Base-by-base conservation (phyloP, 139 green algal genomes). In the Chlamydomonas sphaeroides region DNA sequence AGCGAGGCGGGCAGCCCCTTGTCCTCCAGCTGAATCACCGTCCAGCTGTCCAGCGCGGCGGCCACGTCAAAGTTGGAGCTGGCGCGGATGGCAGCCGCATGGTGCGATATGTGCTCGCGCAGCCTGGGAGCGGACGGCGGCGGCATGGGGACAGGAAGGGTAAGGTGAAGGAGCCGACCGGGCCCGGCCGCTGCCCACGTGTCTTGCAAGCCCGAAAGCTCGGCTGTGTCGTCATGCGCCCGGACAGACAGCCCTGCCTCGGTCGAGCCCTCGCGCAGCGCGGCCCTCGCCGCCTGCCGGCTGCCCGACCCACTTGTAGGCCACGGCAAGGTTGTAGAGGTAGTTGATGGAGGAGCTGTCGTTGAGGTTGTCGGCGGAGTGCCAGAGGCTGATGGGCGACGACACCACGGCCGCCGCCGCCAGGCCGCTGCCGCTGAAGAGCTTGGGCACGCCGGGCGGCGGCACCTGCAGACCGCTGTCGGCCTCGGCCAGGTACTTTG, bases 401-500 rank as follows among this genome's bases (percentile, higher is more conserved):
- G 69, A 89, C 41, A 94, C 87, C 48, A 91, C 78, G 2, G 88
- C 91, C 20, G 90, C 89, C 3, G 80, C 90, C 28, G 83, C 74
- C 36, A 95, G 66, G n/a, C 87, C 90, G 51, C 84, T 93, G 56
- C 89, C 88, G 17, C 23, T 33, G 42, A 68, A 49, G n/a, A 72
- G 61, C 61, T 5, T 39, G 42, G 62, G 61, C 62, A 33, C n/a
- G 10, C 75, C 75, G 26, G 61, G 63, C 21, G 42, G 66, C 41
- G 48, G 67, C 6, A 28, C 49, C 68, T 91, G 88, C 65, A 94
- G 63, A 30, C 87, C 86, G 32, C 39, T 77, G 80, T 94, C 92
- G 25, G 89, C 88, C 71, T 95, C 90, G 48, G 85, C 91, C 26
- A 95, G 65, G 80, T 95, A 96, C 84, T 95, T 96, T 65, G 88